Percentiles rank a stretch among this genome's conserved stretches.
phyloP scores from a whole-genome alignment of 2,329 filamentous ascomycete genomes.

The Pseudopithomyces maydicus region DNA sequence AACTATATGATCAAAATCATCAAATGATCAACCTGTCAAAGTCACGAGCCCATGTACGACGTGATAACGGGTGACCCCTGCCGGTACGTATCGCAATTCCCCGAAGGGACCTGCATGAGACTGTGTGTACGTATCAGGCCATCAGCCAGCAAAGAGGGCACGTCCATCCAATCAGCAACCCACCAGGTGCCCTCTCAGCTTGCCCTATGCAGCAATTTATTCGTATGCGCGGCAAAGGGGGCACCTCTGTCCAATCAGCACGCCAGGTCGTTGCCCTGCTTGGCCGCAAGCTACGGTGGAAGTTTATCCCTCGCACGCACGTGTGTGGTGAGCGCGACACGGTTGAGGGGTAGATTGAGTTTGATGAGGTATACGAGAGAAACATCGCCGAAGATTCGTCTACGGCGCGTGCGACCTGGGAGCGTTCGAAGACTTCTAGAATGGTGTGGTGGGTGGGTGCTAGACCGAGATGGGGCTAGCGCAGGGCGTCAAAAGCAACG shows the following conservation, averaged over 20 bases:
- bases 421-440: background rate
- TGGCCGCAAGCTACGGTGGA: background rate
- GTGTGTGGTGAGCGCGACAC: background rate
- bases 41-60: too few species aligned
- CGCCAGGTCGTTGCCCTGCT: background rate
- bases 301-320: background rate
- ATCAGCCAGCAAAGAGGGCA: background rate
- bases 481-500: background rate
- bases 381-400: too few species aligned
- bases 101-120: background rate
- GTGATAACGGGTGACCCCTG: background rate
- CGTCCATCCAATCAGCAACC: background rate
- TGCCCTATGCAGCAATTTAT: background rate
- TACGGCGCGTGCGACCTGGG: background rate
- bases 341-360: too few species aligned
- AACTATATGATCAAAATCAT: too few species aligned
- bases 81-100: background rate
- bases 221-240: background rate
- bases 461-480: background rate
- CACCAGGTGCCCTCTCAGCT: background rate
- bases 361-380: too few species aligned
- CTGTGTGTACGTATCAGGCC: background rate
- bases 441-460: background rate
- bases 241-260: background rate
- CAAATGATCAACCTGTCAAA: too few species aligned